Percentiles rank a stretch among this genome's conserved stretches.
Conservation (phyloP, 2,329 filamentous ascomycete species). For the Penicillium sp. region DNA sequence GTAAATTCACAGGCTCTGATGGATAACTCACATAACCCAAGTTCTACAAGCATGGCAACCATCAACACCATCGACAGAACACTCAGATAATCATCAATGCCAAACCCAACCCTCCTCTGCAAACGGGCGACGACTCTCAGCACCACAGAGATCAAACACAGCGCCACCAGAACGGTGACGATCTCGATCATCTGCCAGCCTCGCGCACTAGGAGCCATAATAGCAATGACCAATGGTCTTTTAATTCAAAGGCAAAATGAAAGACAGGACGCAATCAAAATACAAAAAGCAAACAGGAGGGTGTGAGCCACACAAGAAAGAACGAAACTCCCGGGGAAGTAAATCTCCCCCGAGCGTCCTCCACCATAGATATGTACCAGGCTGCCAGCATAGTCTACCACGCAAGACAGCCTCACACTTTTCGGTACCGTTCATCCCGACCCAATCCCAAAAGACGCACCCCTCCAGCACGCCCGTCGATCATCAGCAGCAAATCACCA, state of each 20-base stretch:
- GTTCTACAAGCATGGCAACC: slow-evolving; percentile 39
- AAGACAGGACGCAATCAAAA: background rate
- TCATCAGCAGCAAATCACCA: slow-evolving; percentile 12
- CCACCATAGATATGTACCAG: slow-evolving; percentile 16
- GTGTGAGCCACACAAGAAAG: slow-evolving; percentile 15
- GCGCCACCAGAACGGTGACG: slow-evolving; percentile 38
- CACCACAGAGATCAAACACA: slow-evolving; percentile 35
- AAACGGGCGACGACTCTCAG: slow-evolving; percentile 37
- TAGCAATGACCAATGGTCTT: background rate
- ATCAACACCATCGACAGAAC: slow-evolving; percentile 35
- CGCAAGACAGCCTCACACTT: slow-evolving; percentile 1
- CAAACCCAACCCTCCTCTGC: slow-evolving; percentile 38
- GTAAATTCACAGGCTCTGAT: background rate
- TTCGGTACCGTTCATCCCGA: background rate
- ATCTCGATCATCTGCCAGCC: slow-evolving; percentile 40
- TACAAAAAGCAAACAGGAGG: slow-evolving; percentile 11
- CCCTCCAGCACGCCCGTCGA: slow-evolving; percentile 4
- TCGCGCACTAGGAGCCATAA: slow-evolving; percentile 36
- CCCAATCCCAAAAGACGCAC: background rate
- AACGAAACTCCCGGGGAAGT: slow-evolving; percentile 21
- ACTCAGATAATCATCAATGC: slow-evolving; percentile 42
- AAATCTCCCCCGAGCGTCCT: slow-evolving; percentile 4
- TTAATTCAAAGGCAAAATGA: background rate
- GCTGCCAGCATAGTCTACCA: background rate
- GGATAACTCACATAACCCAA: slow-evolving; percentile 37